phyloP scores from a whole-genome alignment of 139 green algal species.

The Chlorella sp. region DNA sequence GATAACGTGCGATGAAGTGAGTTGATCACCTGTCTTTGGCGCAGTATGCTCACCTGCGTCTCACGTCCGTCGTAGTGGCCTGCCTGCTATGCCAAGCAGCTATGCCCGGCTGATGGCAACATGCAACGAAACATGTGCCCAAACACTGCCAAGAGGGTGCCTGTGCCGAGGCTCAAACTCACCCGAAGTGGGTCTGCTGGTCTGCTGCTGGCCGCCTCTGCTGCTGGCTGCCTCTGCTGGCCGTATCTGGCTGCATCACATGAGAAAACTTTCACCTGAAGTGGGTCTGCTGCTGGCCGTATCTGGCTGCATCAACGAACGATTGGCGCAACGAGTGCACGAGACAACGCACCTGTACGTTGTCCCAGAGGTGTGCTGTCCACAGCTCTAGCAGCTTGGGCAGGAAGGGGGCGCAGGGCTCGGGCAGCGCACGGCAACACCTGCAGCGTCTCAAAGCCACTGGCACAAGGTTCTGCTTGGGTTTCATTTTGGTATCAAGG shows the following conservation, averaged over 20 bases:
- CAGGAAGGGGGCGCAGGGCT: conserved; percentile 36
- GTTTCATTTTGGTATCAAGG: not conserved
- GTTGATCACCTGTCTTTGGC: not conserved
- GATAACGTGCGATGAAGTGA: not conserved
- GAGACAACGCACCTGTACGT: conserved; percentile 25
- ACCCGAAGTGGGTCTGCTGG: no score
- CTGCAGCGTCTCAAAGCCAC: conserved; percentile 14
- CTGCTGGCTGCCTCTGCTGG: not conserved
- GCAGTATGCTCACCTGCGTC: not conserved
- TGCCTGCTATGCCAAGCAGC: not conserved
- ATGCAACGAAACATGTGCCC: not conserved
- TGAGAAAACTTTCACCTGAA: no score
- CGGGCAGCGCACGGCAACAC: conserved; percentile 56
- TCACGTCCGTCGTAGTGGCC: no score
- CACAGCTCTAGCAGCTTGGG: conserved; percentile 69
- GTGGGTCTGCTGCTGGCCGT: no score
- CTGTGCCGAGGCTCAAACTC: no score
- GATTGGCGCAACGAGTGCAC: not conserved
- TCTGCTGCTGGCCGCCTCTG: no score
- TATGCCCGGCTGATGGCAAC: not conserved
- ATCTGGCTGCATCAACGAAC: not conserved
- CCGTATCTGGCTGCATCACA: no score
- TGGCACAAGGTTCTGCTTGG: not conserved
- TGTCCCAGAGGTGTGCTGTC: conserved; percentile 82
- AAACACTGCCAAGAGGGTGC: no score